phyloP scores from a whole-genome alignment of 139 green algal species.

The Haematococcus lacustris region DNA sequence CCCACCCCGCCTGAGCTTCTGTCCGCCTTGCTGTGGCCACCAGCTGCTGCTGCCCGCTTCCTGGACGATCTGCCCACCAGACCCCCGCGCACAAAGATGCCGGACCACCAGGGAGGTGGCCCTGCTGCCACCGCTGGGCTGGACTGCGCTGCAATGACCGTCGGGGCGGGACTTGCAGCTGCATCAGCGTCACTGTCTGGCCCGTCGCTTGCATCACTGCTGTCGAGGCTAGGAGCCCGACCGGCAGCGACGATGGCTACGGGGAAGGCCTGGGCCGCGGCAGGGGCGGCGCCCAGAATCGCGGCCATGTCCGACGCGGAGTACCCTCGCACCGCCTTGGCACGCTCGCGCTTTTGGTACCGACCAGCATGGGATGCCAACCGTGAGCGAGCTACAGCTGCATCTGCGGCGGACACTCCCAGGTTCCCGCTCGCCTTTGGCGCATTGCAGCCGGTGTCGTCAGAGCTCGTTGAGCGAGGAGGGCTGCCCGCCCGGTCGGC shows the following conservation, averaged over 20 bases:
- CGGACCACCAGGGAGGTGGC: not conserved
- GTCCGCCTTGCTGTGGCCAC: too few species aligned
- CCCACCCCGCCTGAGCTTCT: not conserved
- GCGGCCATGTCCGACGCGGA: slow-evolving; percentile 64
- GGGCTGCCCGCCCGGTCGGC: not conserved
- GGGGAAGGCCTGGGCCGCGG: not conserved
- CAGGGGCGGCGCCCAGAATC: slow-evolving; percentile 52
- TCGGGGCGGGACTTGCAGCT: not conserved
- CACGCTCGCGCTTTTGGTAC: slow-evolving; percentile 54
- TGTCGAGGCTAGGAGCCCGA: too few species aligned
- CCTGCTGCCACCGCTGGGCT: not conserved
- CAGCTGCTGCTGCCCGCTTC: not conserved
- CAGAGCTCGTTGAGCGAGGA: slow-evolving; percentile 19
- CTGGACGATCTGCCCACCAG: not conserved
- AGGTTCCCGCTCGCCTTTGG: not conserved
- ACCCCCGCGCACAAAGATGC: not conserved
- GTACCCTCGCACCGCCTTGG: slow-evolving; percentile 70
- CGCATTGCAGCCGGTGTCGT: not conserved
- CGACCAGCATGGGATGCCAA: slow-evolving; percentile 35
- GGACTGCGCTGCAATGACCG: not conserved
- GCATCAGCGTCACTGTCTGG: not conserved
- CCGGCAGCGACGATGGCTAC: not conserved
- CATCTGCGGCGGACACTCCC: slow-evolving; percentile 15
- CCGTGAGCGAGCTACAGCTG: not conserved
- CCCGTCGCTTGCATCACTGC: not conserved